These are phyloP conservation scores for Diospyros kaki DNA, from an alignment of 148 eudicot genomes.

Conservation along the genomic window DNA sequence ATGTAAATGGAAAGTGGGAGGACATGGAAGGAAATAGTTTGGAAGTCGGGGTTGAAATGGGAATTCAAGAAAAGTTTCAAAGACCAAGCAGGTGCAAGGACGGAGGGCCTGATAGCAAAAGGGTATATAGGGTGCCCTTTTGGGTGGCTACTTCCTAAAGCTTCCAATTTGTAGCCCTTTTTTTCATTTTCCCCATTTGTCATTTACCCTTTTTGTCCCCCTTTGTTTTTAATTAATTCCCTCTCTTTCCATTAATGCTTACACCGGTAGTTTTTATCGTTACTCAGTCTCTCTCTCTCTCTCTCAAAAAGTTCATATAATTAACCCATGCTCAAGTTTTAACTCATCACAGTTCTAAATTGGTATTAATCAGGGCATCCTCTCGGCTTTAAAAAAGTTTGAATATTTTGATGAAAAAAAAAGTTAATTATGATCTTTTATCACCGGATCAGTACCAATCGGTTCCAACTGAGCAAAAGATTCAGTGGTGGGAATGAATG, in stretches of 20 bases:
- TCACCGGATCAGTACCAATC: too few relatives aligned
- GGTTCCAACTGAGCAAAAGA: too few relatives aligned
- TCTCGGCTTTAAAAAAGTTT: too few relatives aligned
- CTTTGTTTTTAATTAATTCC: neutral
- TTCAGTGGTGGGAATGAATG: too few relatives aligned
- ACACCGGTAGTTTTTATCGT: slow-evolving; percentile 19
- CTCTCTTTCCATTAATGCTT: slow-evolving; percentile 1
- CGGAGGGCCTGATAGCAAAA: slow-evolving; percentile 43
- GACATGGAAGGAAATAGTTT: slow-evolving; percentile 2
- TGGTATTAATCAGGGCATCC: too few relatives aligned
- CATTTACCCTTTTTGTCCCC: slow-evolving; percentile 4
- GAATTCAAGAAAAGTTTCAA: slow-evolving; percentile 28
- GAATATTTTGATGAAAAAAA: too few relatives aligned
- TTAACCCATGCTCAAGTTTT: too few relatives aligned
- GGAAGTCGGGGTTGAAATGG: slow-evolving; percentile 41
- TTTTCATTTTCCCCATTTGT: neutral
- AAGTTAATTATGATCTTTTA: too few relatives aligned
- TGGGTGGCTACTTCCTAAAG: slow-evolving; percentile 67
- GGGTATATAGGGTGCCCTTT: slow-evolving; percentile 50
- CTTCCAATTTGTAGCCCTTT: neutral
- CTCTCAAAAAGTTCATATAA: neutral
- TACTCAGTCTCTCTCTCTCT: slow-evolving; percentile 1
- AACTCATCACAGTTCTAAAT: too few relatives aligned
- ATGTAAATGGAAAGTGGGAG: neutral
- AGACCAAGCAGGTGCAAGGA: slow-evolving; percentile 71